Base-by-base conservation (phyloP, 2,329 filamentous ascomycete species). In the Bipolaris oryzae region DNA sequence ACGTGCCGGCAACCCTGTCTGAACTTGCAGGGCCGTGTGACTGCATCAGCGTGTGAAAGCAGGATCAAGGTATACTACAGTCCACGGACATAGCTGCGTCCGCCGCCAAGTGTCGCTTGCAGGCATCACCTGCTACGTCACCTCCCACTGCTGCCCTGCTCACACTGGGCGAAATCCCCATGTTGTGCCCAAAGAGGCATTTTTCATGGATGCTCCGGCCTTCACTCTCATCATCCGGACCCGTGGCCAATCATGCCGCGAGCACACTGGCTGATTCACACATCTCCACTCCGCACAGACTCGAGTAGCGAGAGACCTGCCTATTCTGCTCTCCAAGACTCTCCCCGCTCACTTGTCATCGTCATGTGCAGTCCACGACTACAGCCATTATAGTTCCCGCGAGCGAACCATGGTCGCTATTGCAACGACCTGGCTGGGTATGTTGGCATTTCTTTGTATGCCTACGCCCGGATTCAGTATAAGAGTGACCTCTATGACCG, bases 201-300 rank as follows among this genome's bases (percentile, higher is more conserved):
- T 38, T 23, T 15, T 16, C 21, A 38, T 48, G 34, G n/a, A 18
- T 37, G 13, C 13, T 48, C 23, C 21, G 6, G 20, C 3, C 6
- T 25, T 16, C 20, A 7, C 9, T 21, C 5, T 25, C 10, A 18
- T 47, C 20, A 16, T 4, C 48, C 6, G 15, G 5, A 37, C 38
- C 48, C 31, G 18, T 34, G 20, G 48, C 56, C 57, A 58, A 25
- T 57, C 42, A 48, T 13, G n/a, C 47, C 43, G 50, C 50, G 25
- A 46, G 46, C 16, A 35, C 31, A 43, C 53, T 43, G 60, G 54
- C 53, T 53, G 62, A 53, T 54, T 47, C 59, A 53, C 9, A 44
- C 45, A 31, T 45, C 62, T 57, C 57, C 21, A 15, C 61, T 53
- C 47, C 35, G 47, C 51, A 53, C 50, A 45, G 35, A 48, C 42